Percentiles rank a stretch among this genome's conserved stretches.
These are phyloP conservation scores for Mixia osmundae DNA, from an alignment of 1,284 basidiomycete genomes.

Conservation along the genomic window DNA sequence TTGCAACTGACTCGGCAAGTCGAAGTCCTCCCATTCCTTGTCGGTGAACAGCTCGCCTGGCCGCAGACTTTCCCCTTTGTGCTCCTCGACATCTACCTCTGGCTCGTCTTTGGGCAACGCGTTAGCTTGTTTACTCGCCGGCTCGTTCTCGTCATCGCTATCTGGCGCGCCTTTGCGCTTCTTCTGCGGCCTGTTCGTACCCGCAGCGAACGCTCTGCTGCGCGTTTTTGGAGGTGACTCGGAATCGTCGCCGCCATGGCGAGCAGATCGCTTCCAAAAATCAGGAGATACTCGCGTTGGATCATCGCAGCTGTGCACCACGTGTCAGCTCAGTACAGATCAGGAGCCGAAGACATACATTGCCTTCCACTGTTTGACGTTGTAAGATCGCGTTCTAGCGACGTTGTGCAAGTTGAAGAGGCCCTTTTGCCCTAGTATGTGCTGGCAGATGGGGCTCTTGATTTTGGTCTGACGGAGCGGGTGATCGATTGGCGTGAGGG, in stretches of 20 bases:
- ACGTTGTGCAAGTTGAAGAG: slow-evolving; percentile 78
- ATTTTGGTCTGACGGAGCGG: slow-evolving; percentile 43
- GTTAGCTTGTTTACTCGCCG: too few species aligned
- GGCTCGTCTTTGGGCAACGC: slow-evolving; percentile 28
- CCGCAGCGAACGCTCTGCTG: neutral
- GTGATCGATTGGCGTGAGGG: slow-evolving; percentile 43
- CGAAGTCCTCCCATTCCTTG: slow-evolving; percentile 15
- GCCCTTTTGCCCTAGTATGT: slow-evolving; percentile 61
- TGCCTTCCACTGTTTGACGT: slow-evolving; percentile 18
- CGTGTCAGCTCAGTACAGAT: too few species aligned
- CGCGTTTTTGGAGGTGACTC: too few species aligned
- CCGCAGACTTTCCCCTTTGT: slow-evolving; percentile 3
- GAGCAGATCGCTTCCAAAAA: too few species aligned
- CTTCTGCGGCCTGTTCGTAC: neutral
- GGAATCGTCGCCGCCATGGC: slow-evolving; percentile 7
- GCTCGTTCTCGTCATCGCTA: too few species aligned
- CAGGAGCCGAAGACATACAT: slow-evolving; percentile 7
- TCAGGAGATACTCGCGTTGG: too few species aligned
- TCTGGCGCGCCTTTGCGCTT: too few species aligned
- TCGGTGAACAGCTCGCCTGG: too few species aligned
- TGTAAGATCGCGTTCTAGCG: slow-evolving; percentile 46
- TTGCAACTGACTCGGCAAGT: slow-evolving; percentile 16
- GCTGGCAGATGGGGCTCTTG: slow-evolving; percentile 68
- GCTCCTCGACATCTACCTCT: slow-evolving; percentile 28
- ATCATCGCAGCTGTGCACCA: too few species aligned